phyloP scores from a whole-genome alignment of 192 early-diverging fungal genomes.

The Coemansia aciculifera region DNA sequence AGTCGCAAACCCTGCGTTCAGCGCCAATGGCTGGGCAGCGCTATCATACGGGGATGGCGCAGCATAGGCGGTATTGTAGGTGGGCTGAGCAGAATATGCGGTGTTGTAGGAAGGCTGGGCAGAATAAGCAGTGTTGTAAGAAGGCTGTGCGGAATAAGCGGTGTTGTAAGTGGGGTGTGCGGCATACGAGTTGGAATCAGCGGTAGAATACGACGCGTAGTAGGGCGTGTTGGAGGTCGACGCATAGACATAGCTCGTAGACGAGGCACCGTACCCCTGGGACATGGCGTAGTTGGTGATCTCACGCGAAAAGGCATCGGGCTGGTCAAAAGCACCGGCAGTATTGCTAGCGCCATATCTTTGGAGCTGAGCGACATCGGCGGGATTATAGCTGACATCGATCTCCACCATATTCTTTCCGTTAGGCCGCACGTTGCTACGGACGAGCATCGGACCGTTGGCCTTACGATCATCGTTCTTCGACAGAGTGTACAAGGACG shows the following conservation, averaged over 20 bases:
- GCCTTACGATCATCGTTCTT: neutral
- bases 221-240: neutral
- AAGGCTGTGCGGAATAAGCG: neutral
- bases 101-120: neutral
- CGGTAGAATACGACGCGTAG: neutral
- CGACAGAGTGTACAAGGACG: neutral
- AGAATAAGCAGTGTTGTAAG: neutral
- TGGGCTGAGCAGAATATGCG: neutral
- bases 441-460: slow-evolving; percentile 18
- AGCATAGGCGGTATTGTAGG: neutral
- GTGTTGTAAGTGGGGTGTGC: neutral
- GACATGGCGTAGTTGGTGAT: slow-evolving; percentile 29
- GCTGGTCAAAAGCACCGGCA: slow-evolving; percentile 27
- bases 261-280: slow-evolving; percentile 25
- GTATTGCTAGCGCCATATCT: slow-evolving; percentile 9
- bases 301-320: slow-evolving; percentile 38
- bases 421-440: slow-evolving; percentile 9
- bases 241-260: neutral
- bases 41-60: neutral
- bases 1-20: slow-evolving; percentile 21
- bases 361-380: slow-evolving; percentile 17
- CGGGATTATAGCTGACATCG: slow-evolving; percentile 30
- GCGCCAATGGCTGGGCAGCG: neutral
- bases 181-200: neutral
- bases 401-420: slow-evolving; percentile 32